Conservation (phyloP, 108 stramenopile species). For the Cylindrotheca fusiformis region DNA sequence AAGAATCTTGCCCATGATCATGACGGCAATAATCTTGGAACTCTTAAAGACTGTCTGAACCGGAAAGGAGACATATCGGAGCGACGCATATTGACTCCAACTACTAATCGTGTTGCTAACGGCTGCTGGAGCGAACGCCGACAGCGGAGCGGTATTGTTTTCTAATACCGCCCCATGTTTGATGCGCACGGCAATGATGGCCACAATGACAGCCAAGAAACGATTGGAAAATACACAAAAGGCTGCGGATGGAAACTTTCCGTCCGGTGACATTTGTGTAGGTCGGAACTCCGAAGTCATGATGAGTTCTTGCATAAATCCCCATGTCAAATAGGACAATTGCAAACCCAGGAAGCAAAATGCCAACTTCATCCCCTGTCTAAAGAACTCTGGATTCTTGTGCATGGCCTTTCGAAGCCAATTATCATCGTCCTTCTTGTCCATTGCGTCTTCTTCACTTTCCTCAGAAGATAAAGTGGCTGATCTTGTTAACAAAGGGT, state of each 20-base stretch:
- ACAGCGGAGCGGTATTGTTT: slow-evolving; percentile 80
- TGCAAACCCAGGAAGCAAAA: slow-evolving; percentile 82
- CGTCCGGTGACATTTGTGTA: slow-evolving; percentile 66
- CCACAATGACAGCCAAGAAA: slow-evolving; percentile 91
- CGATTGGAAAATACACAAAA: slow-evolving; percentile 98
- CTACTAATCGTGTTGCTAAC: slow-evolving; percentile 93
- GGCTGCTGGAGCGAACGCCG: slow-evolving; percentile 91
- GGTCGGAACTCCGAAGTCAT: slow-evolving; percentile 90
- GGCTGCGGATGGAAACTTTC: slow-evolving; percentile 92
- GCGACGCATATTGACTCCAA: slow-evolving; percentile 96
- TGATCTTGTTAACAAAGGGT: no score
- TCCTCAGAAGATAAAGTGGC: no score
- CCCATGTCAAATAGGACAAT: slow-evolving; percentile 93
- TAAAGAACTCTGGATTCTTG: slow-evolving; percentile 43
- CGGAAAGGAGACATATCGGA: slow-evolving; percentile 97
- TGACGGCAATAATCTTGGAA: slow-evolving; percentile 98
- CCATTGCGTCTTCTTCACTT: slow-evolving; percentile 2
- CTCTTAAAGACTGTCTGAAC: slow-evolving; percentile 96
- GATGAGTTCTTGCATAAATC: slow-evolving; percentile 97
- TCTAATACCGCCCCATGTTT: slow-evolving; percentile 75
- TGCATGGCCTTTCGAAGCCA: not conserved
- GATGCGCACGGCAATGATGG: slow-evolving; percentile 77
- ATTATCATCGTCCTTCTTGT: not conserved
- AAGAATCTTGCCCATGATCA: slow-evolving; percentile 93
- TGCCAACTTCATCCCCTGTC: slow-evolving; percentile 43